Evolutionary conservation across 208 protist species (phyloP).

Genomic region (Porcisia hertigi): DNA sequence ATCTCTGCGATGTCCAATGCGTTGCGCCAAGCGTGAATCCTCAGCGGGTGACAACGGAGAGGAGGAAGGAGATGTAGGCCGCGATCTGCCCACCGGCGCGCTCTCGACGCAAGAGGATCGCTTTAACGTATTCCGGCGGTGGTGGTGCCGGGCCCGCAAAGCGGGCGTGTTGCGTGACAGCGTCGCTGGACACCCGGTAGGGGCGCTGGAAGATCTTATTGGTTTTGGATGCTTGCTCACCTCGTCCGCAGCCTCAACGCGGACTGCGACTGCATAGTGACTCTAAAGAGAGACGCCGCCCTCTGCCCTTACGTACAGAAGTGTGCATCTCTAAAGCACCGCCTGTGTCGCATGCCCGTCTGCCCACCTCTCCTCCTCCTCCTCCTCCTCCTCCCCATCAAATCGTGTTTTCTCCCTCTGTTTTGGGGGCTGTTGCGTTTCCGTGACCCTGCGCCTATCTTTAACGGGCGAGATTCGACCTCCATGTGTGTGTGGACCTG

Average conservation of each 20-base stretch:
- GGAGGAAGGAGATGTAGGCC: slow-evolving; percentile 11
- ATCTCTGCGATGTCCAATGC: slow-evolving; percentile 12
- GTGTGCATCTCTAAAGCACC: neutral
- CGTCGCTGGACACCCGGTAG: slow-evolving; percentile 21
- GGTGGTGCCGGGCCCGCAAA: slow-evolving; percentile 31
- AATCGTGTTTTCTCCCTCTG: neutral
- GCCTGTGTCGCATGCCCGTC: too few species aligned
- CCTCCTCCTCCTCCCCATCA: neutral
- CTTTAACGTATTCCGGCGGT: slow-evolving; percentile 23
- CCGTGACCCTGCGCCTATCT: too few species aligned
- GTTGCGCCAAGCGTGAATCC: neutral
- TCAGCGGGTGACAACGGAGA: slow-evolving; percentile 9
- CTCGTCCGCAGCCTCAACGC: slow-evolving; percentile 2
- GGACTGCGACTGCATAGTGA: neutral
- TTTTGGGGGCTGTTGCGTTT: too few species aligned
- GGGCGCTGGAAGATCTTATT: slow-evolving; percentile 29
- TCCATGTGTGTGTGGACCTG: too few species aligned
- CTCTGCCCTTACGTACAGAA: neutral
- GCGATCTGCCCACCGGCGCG: slow-evolving; percentile 14
- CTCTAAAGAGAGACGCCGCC: neutral
- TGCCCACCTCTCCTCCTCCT: neutral
- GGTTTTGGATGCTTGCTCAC: slow-evolving; percentile 24
- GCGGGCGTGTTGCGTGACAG: slow-evolving; percentile 29
- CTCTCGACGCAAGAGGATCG: slow-evolving; percentile 29
- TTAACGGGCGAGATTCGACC: too few species aligned